phyloP scores from a whole-genome alignment of 805 yeast species.

The Kregervanrija pseudodelftensis region DNA sequence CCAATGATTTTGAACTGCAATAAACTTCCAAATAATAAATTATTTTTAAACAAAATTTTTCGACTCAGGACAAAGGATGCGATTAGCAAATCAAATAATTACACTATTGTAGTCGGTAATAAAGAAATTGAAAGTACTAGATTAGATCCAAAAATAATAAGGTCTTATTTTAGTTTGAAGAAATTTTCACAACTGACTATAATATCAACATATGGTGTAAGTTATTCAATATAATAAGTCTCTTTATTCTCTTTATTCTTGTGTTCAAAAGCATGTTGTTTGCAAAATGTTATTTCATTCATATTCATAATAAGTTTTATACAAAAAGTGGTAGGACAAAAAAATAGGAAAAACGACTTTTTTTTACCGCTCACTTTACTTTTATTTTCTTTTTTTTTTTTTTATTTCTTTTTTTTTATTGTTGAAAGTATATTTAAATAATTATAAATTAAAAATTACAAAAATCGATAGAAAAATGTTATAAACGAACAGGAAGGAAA shows the following conservation, averaged over 20 bases:
- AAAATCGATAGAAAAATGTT: no score
- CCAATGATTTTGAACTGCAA: constrained; percentile 32
- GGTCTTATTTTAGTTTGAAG: constrained; percentile 6
- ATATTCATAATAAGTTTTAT: no score
- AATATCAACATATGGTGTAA: background rate
- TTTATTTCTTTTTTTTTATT: no score
- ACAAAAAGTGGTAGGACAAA: no score
- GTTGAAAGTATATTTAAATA: no score
- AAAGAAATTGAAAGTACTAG: constrained; percentile 57
- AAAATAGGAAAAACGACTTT: no score
- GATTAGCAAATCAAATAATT: constrained; percentile 64
- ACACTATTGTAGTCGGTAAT: constrained; percentile 81
- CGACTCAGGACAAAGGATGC: constrained; percentile 80
- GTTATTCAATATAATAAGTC: no score
- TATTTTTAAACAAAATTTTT: constrained; percentile 69
- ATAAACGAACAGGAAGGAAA: no score
- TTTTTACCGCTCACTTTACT: no score
- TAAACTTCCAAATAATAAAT: constrained; percentile 55
- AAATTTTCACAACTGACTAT: background rate
- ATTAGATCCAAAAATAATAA: constrained; percentile 47
- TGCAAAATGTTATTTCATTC: constrained; percentile 24
- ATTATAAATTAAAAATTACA: no score
- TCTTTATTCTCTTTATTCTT: no score
- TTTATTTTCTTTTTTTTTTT: no score
- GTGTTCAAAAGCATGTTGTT: constrained; percentile 39